Evolutionary conservation across 2,329 filamentous ascomycete genomes (phyloP).

Genomic region (Colletotrichum spinosum): DNA sequence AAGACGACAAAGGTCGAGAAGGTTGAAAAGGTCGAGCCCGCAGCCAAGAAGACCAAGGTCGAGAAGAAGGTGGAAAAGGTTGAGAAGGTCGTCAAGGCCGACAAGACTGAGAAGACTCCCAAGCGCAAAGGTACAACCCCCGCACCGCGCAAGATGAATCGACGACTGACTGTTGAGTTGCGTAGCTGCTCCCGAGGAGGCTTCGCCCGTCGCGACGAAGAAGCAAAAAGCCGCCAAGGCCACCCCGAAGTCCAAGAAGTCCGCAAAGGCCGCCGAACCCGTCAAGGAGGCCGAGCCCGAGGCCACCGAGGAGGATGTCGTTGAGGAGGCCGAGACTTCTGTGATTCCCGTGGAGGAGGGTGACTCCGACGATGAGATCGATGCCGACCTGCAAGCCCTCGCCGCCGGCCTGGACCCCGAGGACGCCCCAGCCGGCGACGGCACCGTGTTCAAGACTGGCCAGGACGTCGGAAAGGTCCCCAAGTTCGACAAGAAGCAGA

Average conservation of each 20-base stretch:
- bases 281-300: conserved; percentile 41
- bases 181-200: conserved; percentile 54
- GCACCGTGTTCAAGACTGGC: conserved; percentile 56
- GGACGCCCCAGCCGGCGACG: conserved; percentile 46
- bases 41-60: conserved; percentile 28
- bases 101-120: conserved; percentile 35
- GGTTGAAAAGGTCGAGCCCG: conserved; percentile 32
- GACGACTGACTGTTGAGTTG: background rate
- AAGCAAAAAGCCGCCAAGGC: conserved; percentile 59
- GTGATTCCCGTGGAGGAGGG: conserved; percentile 45
- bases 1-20: conserved; percentile 34
- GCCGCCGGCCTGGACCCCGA: conserved; percentile 58
- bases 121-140: conserved; percentile 51
- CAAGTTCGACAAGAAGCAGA: conserved; percentile 57
- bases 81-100: conserved; percentile 21
- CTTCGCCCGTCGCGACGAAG: conserved; percentile 57
- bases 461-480: conserved; percentile 65
- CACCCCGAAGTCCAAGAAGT: background rate
- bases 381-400: conserved; percentile 56
- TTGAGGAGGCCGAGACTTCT: conserved; percentile 40
- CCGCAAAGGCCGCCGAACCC: conserved; percentile 40
- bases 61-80: conserved; percentile 48
- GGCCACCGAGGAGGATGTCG: conserved; percentile 28
- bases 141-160: too few relatives aligned
- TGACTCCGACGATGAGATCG: conserved; percentile 53